phyloP scores from a whole-genome alignment of 768 basidiomycete genomes.

The Strobilomyces dryophilus region DNA sequence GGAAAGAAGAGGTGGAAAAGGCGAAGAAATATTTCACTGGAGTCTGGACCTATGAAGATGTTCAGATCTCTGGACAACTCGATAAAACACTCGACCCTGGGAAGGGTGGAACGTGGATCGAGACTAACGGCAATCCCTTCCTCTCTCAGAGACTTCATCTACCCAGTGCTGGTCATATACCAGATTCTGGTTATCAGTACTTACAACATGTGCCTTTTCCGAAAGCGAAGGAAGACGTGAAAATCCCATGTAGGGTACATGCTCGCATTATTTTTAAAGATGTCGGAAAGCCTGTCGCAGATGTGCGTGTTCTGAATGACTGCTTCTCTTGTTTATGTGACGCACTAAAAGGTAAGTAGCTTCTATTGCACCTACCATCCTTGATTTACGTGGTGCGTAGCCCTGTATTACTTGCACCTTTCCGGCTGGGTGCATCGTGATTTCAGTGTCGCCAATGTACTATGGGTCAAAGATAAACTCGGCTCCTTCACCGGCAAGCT shows the following conservation, averaged over 20 bases:
- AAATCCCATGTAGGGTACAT: background rate
- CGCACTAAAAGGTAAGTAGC: background rate
- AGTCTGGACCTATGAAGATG: background rate
- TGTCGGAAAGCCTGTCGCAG: background rate
- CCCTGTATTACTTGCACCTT: background rate
- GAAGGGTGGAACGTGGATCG: background rate
- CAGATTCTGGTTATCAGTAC: no score
- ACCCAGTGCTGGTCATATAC: background rate
- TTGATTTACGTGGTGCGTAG: background rate
- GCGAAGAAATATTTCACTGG: background rate
- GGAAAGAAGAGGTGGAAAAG: background rate
- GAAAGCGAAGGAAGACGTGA: background rate
- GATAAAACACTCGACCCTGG: background rate
- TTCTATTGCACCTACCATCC: no score
- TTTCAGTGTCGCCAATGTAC: background rate
- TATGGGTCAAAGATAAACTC: background rate
- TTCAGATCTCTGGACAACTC: background rate
- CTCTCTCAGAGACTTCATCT: background rate
- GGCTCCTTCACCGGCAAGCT: background rate
- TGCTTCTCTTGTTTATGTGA: background rate
- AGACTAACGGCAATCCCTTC: no score
- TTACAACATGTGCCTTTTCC: no score
- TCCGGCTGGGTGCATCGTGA: background rate
- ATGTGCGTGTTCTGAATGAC: background rate
- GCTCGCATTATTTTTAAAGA: background rate